A percentile compares a stretch with the other conserved stretches of the same genome.
phyloP scores from a whole-genome alignment of 1,284 basidiomycete genomes.

The Pisolithus thermaeus region DNA sequence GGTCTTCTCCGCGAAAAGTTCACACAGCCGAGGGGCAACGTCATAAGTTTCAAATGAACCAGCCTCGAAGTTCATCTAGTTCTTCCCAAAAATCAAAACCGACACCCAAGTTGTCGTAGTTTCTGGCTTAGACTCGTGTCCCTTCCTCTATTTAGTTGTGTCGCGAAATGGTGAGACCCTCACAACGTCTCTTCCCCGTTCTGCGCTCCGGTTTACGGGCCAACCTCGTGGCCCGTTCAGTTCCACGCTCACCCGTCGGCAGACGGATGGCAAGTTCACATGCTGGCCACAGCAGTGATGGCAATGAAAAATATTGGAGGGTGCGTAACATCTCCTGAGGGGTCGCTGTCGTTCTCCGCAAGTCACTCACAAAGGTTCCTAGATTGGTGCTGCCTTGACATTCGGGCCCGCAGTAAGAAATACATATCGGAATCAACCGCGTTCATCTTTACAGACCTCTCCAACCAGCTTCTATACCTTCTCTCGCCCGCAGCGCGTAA shows the following conservation, averaged over 20 bases:
- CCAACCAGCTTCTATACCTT: constrained; percentile 25
- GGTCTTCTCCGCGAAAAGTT: constrained; percentile 26
- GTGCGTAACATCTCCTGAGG: constrained; percentile 12
- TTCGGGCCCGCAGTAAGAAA: constrained; percentile 26
- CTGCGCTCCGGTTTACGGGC: constrained; percentile 14
- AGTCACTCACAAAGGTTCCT: background rate
- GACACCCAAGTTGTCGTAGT: background rate
- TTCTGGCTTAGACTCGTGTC: background rate
- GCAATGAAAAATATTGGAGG: constrained; percentile 26
- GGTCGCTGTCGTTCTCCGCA: background rate
- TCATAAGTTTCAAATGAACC: background rate
- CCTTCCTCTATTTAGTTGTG: background rate
- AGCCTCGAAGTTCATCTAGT: background rate
- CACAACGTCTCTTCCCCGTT: constrained; percentile 13
- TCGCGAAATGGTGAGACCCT: constrained; percentile 17
- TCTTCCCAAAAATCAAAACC: background rate
- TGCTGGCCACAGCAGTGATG: constrained; percentile 12
- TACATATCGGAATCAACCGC: background rate
- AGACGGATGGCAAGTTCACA: constrained; percentile 24
- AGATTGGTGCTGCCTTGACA: constrained; percentile 30
- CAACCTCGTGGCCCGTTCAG: constrained; percentile 7
- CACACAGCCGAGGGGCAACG: constrained; percentile 15
- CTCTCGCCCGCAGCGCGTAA: constrained; percentile 25
- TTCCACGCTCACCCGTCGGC: constrained; percentile 9
- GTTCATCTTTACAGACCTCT: background rate